Base-by-base conservation (phyloP, 2,329 filamentous ascomycete genomes). In the Xylariales sp. region DNA sequence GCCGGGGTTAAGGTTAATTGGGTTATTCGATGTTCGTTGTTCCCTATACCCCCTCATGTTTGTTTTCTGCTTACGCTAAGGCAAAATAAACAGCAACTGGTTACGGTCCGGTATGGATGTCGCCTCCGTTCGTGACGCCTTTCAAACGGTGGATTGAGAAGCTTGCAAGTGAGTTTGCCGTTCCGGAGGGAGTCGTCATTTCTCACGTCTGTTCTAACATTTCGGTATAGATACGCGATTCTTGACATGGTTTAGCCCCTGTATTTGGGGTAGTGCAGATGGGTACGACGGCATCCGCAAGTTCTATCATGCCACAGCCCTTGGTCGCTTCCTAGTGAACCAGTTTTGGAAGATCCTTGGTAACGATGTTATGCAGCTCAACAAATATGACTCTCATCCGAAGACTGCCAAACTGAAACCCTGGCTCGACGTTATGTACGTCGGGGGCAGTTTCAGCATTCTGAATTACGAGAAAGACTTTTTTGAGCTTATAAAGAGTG, bases 161-260 rank as follows among this genome's bases (percentile, higher is more conserved):
- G 70, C 80, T 88, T 32, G 10, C 78, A 83, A 30, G 80, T 81
- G 43, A 80, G 82, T 71, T 32, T 30, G n/a, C 4, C 39, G 32
- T 34, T 34, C 32, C 3, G 32, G 32, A 34, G 32, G 32, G 32
- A 8, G 32, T 34, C 8, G 32, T 34, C 5, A 34, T 34, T 34
- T 34, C 32, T 34, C 32, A 34, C 32, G 8, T 41, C 39, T 12
- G 10, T 41, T 41, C 9, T 41, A 12, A 41, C 39, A 14, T 14
- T 4, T 4, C 39, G 3, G 23, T 8, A n/a, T 60, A 83, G 82
- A 84, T 39, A 90, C 87, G 0, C 88, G 92, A 0, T 84, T 91
- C 70, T 79, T 94, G 61, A 91, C 88, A 1, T 93, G 90, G 89
- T 89, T 94, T 78, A 90, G 87, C 59, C 92, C 92, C 0, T 94